Evolutionary conservation across 208 protist species (phyloP).

Genomic region (Trypanosoma lewisi): DNA sequence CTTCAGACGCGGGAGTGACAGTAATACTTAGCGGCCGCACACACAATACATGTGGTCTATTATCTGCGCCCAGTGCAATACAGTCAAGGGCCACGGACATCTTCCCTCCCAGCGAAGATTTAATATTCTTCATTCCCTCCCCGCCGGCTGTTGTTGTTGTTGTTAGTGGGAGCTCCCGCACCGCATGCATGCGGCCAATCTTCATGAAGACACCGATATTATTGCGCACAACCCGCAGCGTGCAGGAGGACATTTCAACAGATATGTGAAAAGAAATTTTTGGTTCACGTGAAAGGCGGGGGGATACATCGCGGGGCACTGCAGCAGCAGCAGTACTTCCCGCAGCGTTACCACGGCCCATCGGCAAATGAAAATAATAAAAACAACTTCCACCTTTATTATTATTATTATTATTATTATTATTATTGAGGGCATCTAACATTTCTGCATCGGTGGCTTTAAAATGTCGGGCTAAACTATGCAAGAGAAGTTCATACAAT

Average conservation of each 20-base stretch:
- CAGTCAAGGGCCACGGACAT: slow-evolving; percentile 8
- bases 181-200: slow-evolving; percentile 15
- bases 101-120: neutral
- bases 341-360: too few relatives aligned
- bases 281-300: neutral
- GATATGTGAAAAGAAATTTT: neutral
- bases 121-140: neutral
- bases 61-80: slow-evolving; percentile 18
- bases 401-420: too few relatives aligned
- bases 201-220: slow-evolving; percentile 7
- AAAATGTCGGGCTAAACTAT: slow-evolving; percentile 31
- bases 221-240: slow-evolving; percentile 15
- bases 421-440: neutral
- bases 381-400: too few relatives aligned
- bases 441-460: slow-evolving; percentile 15
- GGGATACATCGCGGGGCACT: neutral
- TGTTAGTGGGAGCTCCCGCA: slow-evolving; percentile 7
- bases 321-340: too few relatives aligned
- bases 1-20: neutral
- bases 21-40: slow-evolving; percentile 1
- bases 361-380: neutral
- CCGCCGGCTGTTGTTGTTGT: too few relatives aligned
- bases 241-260: slow-evolving; percentile 18
- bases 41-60: slow-evolving; percentile 8
- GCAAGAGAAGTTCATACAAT: slow-evolving; percentile 56